phyloP scores from a whole-genome alignment of 805 yeast genomes.

The Candida pseudofarinosa region DNA sequence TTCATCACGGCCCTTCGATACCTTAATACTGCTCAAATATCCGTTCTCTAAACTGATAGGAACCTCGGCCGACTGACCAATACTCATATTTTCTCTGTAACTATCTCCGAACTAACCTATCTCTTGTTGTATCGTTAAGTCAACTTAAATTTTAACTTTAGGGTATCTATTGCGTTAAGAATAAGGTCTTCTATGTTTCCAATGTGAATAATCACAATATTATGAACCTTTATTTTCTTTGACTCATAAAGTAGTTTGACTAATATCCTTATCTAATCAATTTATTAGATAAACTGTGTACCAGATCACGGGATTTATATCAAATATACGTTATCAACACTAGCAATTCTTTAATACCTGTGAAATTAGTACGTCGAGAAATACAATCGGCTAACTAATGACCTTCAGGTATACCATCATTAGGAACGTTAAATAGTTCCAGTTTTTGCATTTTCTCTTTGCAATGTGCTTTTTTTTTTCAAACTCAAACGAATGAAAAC shows the following conservation, averaged over 20 bases:
- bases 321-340: not conserved
- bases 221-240: not conserved
- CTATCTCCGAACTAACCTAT: not conserved
- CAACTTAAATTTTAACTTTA: no score
- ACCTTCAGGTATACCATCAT: not conserved
- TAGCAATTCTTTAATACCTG: not conserved
- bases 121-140: no score
- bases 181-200: no score
- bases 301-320: constrained; percentile 3
- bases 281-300: not conserved
- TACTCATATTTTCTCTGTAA: not conserved
- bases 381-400: not conserved
- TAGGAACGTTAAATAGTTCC: not conserved
- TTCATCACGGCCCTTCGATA: not conserved
- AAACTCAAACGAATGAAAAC: not conserved
- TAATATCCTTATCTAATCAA: constrained; percentile 3
- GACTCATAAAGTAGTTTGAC: not conserved
- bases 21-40: not conserved
- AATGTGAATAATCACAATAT: no score
- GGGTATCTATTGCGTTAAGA: no score
- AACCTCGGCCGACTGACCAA: not conserved
- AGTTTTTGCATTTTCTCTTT: not conserved
- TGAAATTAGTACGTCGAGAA: not conserved
- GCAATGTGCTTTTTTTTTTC: not conserved
- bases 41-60: not conserved